Evolutionary conservation across 257 asterid genomes (phyloP), one percentile per base, ranked within the genome.

Genomic region (Thymus mandschuricus): DNA sequence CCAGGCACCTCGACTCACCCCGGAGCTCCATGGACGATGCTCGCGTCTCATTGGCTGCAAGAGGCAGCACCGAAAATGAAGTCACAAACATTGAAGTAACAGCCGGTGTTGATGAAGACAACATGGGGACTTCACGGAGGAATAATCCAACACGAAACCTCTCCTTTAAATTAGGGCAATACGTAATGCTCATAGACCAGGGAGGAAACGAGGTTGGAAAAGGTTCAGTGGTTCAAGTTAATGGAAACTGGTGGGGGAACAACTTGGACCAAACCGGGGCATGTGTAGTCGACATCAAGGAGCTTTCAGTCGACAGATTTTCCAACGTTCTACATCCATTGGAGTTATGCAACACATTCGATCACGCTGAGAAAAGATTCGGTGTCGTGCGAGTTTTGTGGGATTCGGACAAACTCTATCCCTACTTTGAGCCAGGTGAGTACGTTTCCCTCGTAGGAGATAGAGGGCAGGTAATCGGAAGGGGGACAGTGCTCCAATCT

Each of bases 331-430:
- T 81, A 6, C 85, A 87, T 76, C 96, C 98, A 0, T 61, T 79
- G 68, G 94, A 87, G 33, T 78, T 92, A 0, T 89, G 96, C 64
- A 75, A 81, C 49, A 76, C 96, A 30, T 89, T 81, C 71, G 89
- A 81, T 70, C 87, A 89, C 68, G 83, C 97, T 6, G 89, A 87
- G 45, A 83, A 81, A 67, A 74, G 50, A 33, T 79, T 87, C 63
- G 96, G 98, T 38, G 55, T 56, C 62, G 81, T 89, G 80, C 81
- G 88, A 15, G 96, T 91, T 10, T 56, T 91, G 70, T 94, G 98
- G 98, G 92, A 89, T 81, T 57, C 75, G 33, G 75, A 70, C 67
- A 88, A 82, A 63, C 85, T 93, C 41, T 15, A 70, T 29, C 44
- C 30, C 57, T 71, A 73, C 66, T 79, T 80, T 31, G 88, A 86